Base-by-base conservation (phyloP, 371 early-diverging fungal species). In the Rhizopus arrhizus region DNA sequence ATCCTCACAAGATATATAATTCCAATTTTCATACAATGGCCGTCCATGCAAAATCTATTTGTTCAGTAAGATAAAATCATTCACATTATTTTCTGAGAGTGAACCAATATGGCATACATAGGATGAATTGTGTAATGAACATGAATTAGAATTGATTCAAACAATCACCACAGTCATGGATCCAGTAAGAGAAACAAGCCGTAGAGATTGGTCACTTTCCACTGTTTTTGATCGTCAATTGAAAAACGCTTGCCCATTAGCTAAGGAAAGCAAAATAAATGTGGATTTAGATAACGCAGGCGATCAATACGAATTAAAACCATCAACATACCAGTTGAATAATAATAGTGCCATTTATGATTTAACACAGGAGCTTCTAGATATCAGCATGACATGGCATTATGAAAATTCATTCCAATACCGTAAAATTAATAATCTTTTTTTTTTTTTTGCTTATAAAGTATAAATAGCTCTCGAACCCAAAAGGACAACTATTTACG, bases 1-100 rank as follows among this genome's bases (percentile, higher is more conserved):
- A 97, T 68, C 88, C 95, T 16, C 91, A 96, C 76, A 82, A 83
- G 41, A 81, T 98, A 6, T 96, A 89, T 66, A 93, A 97, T 64
- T 85, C 91, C 31, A 83, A 92, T 64, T 97, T 87, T 63, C 93
- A 94, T 64, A 92, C 96, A 2, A 94, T 96, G 93, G 84, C 84
- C 1, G 82, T 92, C 28, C 88, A 81, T 66, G 84, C 84, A 13
- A 76, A 70, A 45, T 83, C 82, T 3, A 66, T 78, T 9, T 89
- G 89, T 54, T 64, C 74, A 54, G 85, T 84, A 77, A 74, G 72
- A 22, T 22, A 46, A 28, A 29, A 16, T 36, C 11, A 43, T 11
- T 28, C 3, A 59, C 40, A 2, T 12, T 12, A 9, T 35, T n/a
- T 43, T 16, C 38, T 22, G 8, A 9, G 40, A 10, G 15, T 7